phyloP scores from a whole-genome alignment of 805 yeast species.

The Yarrowia keelungensis region DNA sequence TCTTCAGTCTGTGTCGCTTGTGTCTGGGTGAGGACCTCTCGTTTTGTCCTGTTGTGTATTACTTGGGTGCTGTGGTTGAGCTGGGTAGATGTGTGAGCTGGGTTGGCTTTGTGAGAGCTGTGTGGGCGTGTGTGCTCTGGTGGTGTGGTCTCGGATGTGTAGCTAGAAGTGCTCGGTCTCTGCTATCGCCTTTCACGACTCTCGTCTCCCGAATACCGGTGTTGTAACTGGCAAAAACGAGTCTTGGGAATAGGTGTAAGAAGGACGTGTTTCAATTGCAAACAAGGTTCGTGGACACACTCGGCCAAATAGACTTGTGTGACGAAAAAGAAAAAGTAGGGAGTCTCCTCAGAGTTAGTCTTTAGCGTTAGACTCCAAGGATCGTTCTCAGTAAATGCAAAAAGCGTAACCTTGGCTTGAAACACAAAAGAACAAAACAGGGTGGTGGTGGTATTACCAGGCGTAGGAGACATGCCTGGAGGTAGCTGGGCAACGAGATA shows the following conservation, averaged over 20 bases:
- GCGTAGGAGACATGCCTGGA: too few relatives aligned
- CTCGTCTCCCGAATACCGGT: conserved; percentile 30
- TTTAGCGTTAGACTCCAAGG: conserved; percentile 15
- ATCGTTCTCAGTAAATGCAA: conserved; percentile 16
- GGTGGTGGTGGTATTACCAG: conserved; percentile 6
- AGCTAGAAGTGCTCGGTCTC: neutral
- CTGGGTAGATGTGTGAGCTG: too few relatives aligned
- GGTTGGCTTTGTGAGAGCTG: neutral
- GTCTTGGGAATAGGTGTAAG: conserved; percentile 28
- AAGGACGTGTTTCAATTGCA: conserved; percentile 37
- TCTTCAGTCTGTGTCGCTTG: neutral
- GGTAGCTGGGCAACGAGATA: too few relatives aligned
- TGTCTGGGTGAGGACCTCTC: neutral
- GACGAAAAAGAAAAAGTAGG: conserved; percentile 20
- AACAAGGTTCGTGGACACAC: conserved; percentile 36
- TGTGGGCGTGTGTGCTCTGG: neutral
- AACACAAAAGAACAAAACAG: conserved; percentile 5
- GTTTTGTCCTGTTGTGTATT: neutral
- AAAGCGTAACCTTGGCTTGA: conserved; percentile 11
- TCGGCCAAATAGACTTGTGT: conserved; percentile 33
- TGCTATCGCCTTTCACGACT: conserved; percentile 12
- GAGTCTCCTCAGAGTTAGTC: neutral
- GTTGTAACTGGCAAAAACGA: conserved; percentile 16
- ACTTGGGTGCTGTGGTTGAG: neutral
- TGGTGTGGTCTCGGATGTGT: neutral